phyloP scores from a whole-genome alignment of 2,329 filamentous ascomycete genomes.

The Colletotrichum horii region DNA sequence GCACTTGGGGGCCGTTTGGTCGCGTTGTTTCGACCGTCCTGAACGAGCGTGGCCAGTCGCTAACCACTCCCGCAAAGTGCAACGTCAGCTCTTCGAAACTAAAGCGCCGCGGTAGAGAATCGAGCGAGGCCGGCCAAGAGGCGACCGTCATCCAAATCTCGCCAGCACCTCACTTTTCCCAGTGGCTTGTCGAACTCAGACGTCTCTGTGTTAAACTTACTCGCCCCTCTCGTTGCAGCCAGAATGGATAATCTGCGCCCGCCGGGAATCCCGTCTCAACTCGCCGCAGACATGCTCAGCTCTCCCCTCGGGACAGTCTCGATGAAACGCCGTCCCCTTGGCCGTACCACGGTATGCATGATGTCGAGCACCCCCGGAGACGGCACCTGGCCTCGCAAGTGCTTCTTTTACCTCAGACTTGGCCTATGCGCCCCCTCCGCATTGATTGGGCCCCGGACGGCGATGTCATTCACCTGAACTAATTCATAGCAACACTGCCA shows the following conservation, averaged over 20 bases:
- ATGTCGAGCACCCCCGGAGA: not conserved
- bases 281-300: not conserved
- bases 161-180: not conserved
- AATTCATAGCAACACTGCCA: not conserved
- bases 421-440: not conserved
- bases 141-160: not conserved
- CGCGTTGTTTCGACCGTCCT: slow-evolving; percentile 9
- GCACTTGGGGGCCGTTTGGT: not conserved
- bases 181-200: not conserved
- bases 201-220: not conserved
- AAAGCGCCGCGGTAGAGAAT: not conserved
- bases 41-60: not conserved
- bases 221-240: not conserved
- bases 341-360: slow-evolving; percentile 11
- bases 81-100: not conserved
- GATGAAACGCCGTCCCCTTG: slow-evolving; percentile 10
- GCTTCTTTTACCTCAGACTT: slow-evolving; percentile 3
- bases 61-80: not conserved
- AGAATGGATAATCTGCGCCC: not conserved
- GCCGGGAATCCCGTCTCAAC: slow-evolving; percentile 14
- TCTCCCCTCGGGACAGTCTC: slow-evolving; percentile 3
- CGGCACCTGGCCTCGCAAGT: not conserved
- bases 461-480: not conserved
- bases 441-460: not conserved
- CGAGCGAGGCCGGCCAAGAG: not conserved